Conservation (phyloP, 192 early-diverging fungal species). For the Rhizoclosmatium sp. region DNA sequence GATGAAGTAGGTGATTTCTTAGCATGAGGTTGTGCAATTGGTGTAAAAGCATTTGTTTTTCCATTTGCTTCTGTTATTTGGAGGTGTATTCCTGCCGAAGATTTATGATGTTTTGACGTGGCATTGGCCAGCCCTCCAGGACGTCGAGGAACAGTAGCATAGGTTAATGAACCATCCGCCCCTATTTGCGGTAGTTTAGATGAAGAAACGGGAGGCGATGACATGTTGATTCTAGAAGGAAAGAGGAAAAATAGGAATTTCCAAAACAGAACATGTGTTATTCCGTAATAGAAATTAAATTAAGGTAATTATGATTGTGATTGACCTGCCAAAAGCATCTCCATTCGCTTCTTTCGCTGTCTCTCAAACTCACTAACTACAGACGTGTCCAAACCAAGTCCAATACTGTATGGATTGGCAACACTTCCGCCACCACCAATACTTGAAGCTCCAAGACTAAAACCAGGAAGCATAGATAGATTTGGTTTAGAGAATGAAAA, state of each 20-base stretch:
- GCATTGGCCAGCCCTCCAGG: no score
- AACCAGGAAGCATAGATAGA: not conserved
- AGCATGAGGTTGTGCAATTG: no score
- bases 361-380: not conserved
- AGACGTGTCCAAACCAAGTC: not conserved
- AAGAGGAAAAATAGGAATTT: not conserved
- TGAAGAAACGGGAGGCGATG: no score
- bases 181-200: no score
- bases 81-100: no score
- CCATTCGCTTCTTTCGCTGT: constrained; percentile 14
- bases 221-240: no score
- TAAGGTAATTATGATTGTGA: not conserved
- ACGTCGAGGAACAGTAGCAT: no score
- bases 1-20: no score
- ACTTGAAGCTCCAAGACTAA: not conserved
- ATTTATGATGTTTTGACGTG: no score
- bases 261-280: not conserved
- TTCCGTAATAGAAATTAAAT: not conserved
- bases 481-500: constrained; percentile 27
- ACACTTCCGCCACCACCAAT: not conserved
- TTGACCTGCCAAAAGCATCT: not conserved
- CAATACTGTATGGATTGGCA: constrained; percentile 9
- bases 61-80: no score
- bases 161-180: no score
- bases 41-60: no score